Conservation (phyloP, 805 yeast species). For the Debaryomyces castellii region DNA sequence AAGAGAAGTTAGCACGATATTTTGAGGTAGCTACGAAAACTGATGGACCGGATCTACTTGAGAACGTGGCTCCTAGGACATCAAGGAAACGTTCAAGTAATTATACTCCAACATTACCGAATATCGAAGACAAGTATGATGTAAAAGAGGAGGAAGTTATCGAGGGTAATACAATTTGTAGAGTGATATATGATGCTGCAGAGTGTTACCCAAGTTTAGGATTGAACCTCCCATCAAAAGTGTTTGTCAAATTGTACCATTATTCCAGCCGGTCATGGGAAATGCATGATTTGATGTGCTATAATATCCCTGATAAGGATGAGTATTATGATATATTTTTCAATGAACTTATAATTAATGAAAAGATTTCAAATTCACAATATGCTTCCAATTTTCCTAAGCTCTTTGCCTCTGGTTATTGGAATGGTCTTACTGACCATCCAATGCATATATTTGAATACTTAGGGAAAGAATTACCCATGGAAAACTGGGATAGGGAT, state of each 20-base stretch:
- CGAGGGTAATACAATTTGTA: constrained; percentile 1
- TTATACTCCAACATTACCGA: no score
- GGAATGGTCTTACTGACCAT: constrained; percentile 1
- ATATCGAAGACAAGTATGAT: background rate
- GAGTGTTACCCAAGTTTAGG: background rate
- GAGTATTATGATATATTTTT: constrained; percentile 3
- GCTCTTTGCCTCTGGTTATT: constrained; percentile 1
- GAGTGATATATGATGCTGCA: background rate
- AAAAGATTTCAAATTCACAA: constrained; percentile 1
- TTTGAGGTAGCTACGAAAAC: background rate
- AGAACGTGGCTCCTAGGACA: background rate
- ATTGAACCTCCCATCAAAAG: background rate
- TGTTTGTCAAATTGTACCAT: constrained; percentile 3
- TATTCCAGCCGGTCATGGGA: background rate
- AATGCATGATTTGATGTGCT: background rate
- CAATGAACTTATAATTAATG: constrained; percentile 1
- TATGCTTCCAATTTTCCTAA: constrained; percentile 4
- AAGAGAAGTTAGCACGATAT: background rate
- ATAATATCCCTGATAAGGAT: background rate
- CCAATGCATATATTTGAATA: constrained; percentile 5
- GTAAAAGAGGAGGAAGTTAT: background rate
- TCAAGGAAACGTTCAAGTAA: background rate
- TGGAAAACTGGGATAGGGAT: background rate
- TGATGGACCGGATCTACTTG: constrained; percentile 1
- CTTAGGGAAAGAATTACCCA: background rate